Conservation (phyloP, 352 stramenopile species). For the Globisporangium uncinulatum region DNA sequence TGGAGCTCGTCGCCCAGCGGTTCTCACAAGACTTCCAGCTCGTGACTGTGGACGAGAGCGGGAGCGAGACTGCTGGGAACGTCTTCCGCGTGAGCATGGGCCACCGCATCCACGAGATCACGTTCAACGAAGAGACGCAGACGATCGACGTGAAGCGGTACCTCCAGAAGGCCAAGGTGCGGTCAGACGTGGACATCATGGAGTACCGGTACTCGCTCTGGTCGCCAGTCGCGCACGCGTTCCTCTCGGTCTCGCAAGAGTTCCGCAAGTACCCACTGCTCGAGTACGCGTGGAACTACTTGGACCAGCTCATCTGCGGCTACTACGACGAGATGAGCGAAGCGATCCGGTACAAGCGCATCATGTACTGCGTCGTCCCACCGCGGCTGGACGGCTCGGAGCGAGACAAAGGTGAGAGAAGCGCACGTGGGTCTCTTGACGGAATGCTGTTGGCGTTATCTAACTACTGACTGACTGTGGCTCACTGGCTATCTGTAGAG, state of each 20-base stretch:
- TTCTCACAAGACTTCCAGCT: slow-evolving; percentile 86
- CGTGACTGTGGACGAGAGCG: slow-evolving; percentile 50
- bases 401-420: slow-evolving; percentile 21
- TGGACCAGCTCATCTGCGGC: slow-evolving; percentile 82
- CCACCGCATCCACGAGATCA: slow-evolving; percentile 84
- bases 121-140: slow-evolving; percentile 82
- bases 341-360: slow-evolving; percentile 75
- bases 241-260: slow-evolving; percentile 61
- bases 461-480: neutral
- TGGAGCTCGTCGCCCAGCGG: slow-evolving; percentile 83
- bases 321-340: slow-evolving; percentile 87
- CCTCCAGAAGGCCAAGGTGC: slow-evolving; percentile 48
- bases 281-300: slow-evolving; percentile 84
- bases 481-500: slow-evolving; percentile 14
- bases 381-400: slow-evolving; percentile 28
- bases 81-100: slow-evolving; percentile 82
- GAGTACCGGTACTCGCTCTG: slow-evolving; percentile 82
- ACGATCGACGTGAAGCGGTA: slow-evolving; percentile 86
- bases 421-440: neutral
- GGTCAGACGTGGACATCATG: slow-evolving; percentile 72
- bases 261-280: slow-evolving; percentile 80
- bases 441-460: neutral
- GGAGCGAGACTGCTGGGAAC: slow-evolving; percentile 23
- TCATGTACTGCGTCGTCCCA: slow-evolving; percentile 66
- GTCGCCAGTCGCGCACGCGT: slow-evolving; percentile 57